A percentile compares a stretch with the other conserved stretches of the same genome.
Evolutionary conservation across 2,329 filamentous ascomycete genomes (phyloP).

Genomic region (Xylariaceae sp.): DNA sequence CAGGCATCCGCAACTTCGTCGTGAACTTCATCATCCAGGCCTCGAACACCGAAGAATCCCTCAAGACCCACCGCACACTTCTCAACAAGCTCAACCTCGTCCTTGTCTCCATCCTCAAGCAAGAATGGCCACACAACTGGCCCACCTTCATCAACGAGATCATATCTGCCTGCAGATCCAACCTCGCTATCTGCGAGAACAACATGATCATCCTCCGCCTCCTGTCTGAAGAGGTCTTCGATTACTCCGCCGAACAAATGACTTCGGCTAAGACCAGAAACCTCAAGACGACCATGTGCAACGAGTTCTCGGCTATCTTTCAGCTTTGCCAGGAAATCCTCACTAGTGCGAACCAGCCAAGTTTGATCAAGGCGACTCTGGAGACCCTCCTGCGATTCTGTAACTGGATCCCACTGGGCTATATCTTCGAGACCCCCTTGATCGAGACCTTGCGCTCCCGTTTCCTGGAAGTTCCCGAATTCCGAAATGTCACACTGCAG

Average conservation of each 20-base stretch:
- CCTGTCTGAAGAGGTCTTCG: slow-evolving; percentile 96
- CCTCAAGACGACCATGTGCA: slow-evolving; percentile 96
- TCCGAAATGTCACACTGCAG: slow-evolving; percentile 93
- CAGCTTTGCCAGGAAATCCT: slow-evolving; percentile 94
- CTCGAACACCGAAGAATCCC: slow-evolving; percentile 80
- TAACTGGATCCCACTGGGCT: slow-evolving; percentile 98
- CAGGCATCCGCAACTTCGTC: slow-evolving; percentile 97
- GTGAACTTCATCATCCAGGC: slow-evolving; percentile 97
- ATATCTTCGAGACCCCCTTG: slow-evolving; percentile 95
- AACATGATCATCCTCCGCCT: slow-evolving; percentile 98
- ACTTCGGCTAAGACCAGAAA: slow-evolving; percentile 96
- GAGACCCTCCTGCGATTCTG: slow-evolving; percentile 94
- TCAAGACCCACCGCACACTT: slow-evolving; percentile 77
- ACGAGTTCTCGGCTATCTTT: slow-evolving; percentile 97
- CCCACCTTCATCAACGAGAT: slow-evolving; percentile 99
- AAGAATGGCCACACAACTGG: slow-evolving; percentile 99
- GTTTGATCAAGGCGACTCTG: slow-evolving; percentile 89
- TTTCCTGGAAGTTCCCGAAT: slow-evolving; percentile 88
- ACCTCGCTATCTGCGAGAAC: slow-evolving; percentile 96
- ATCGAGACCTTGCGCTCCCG: slow-evolving; percentile 90
- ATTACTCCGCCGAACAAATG: slow-evolving; percentile 98
- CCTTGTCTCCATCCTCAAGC: slow-evolving; percentile 93
- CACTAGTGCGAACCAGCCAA: slow-evolving; percentile 79
- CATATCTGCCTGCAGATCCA: slow-evolving; percentile 90
- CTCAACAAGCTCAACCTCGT: slow-evolving; percentile 98